Evolutionary conservation across 2,329 filamentous ascomycete species (phyloP), one percentile per base, ranked within the genome.

Genomic region (Diplodia seriata): DNA sequence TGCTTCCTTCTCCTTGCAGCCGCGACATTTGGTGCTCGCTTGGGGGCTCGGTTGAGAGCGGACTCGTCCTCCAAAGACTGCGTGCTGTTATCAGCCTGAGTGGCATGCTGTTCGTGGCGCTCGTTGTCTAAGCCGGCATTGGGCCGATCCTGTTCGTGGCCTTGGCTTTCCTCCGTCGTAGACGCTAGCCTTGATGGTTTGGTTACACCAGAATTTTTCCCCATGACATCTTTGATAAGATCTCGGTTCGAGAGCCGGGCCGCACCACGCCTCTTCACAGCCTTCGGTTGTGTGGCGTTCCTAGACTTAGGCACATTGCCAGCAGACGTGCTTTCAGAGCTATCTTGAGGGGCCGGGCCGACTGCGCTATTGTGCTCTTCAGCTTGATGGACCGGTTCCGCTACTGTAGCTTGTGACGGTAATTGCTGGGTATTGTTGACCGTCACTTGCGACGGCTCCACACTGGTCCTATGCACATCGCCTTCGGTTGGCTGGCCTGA

Each of bases 141-240:
- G 2, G 33, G 23, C 12, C 36, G 56, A 9, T n/a, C 26, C 49
- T 29, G 23, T 1, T 15, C 29, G 2, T 51, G 47, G 7, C 1
- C 18, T 20, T 43, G 55, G 33, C 6, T 15, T 26, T 38, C 18
- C 20, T 61, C 15, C 3, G n/a, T 20, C 6, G 18, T 23, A 15
- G 66, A 18, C 4, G 47, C 14, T 14, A 12, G 43, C 4, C 8
- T 33, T 18, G 65, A 67, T 15, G 66, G 15, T 36, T 62, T 67
- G 15, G 56, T 67, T 2, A 47, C 18, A 12, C 55, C 56, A 1
- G 66, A 12, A 23, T 33, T 59, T 23, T 26, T 9, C 8, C 66
- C 66, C 29, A 67, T 53, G 9, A 67, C 56, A 7, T 43, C 56
- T 9, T 23, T 55, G 9, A 67, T 67, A 15, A 62, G 43, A 47